phyloP scores from a whole-genome alignment of 257 asterid genomes.

The Solanum piurae region DNA sequence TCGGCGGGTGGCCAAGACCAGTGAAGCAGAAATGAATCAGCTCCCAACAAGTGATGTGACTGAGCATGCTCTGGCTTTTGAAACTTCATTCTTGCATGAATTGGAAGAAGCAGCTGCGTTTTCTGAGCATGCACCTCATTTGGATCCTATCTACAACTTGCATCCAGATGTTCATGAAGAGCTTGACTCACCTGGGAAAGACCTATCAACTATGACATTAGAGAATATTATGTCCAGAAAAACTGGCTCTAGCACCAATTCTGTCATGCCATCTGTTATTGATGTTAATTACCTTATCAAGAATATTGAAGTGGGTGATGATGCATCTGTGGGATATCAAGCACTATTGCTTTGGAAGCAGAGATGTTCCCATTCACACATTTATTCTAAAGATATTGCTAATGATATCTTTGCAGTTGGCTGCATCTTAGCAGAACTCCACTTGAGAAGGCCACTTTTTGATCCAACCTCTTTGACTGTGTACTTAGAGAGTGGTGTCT shows the following conservation, averaged over 20 bases:
- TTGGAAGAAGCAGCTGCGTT: conserved; percentile 70
- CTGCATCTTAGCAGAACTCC: conserved; percentile 87
- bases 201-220: conserved; percentile 17
- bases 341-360: conserved; percentile 73
- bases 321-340: conserved; percentile 56
- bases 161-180: conserved; percentile 19
- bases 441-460: conserved; percentile 74
- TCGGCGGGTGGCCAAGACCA: conserved; percentile 30
- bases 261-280: conserved; percentile 21
- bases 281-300: conserved; percentile 52
- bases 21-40: conserved; percentile 4
- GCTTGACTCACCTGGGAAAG: conserved; percentile 22
- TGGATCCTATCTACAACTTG: conserved; percentile 48
- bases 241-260: conserved; percentile 9
- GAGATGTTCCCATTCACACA: conserved; percentile 21
- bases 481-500: conserved; percentile 54
- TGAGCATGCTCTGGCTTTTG: conserved; percentile 14
- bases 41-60: conserved; percentile 9
- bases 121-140: conserved; percentile 64
- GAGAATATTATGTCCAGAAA: conserved; percentile 18
- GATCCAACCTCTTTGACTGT: conserved; percentile 40
- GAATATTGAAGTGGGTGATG: conserved; percentile 55
- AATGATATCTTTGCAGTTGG: conserved; percentile 86
- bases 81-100: conserved; percentile 28
- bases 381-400: conserved; percentile 42